A percentile compares a stretch with the other conserved stretches of the same genome.
phyloP scores from a whole-genome alignment of 78 protist species.

The Dictyostelium intermedium region DNA sequence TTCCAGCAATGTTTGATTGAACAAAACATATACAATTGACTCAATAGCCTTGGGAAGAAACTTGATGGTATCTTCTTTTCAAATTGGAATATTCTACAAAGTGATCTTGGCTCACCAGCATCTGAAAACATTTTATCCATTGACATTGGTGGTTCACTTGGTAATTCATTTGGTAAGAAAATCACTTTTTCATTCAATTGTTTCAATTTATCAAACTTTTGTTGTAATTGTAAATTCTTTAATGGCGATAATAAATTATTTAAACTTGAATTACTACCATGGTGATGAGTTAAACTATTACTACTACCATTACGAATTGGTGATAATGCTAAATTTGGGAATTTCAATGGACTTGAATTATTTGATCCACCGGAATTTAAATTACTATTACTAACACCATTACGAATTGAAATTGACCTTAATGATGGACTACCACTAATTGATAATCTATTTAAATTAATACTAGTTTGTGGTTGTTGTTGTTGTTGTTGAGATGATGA shows the following conservation, averaged over 20 bases:
- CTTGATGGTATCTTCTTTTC: constrained; percentile 36
- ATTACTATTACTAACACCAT: not conserved
- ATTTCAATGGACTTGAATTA: constrained; percentile 20
- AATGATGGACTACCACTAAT: constrained; percentile 14
- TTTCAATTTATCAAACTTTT: not conserved
- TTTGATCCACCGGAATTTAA: not conserved
- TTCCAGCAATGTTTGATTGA: constrained; percentile 33
- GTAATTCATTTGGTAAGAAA: constrained; percentile 44
- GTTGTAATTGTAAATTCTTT: not conserved
- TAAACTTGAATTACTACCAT: not conserved
- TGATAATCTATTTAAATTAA: constrained; percentile 12
- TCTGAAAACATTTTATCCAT: constrained; percentile 14
- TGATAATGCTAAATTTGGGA: constrained; percentile 6
- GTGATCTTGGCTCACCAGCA: not conserved
- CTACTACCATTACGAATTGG: not conserved
- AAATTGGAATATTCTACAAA: constrained; percentile 48
- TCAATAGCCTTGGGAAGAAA: constrained; percentile 19
- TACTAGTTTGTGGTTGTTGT: not conserved
- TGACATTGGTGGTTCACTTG: constrained; percentile 40
- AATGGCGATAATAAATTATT: not conserved
- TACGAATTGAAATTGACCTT: constrained; percentile 14
- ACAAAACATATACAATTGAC: constrained; percentile 61
- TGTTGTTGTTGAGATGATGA: not conserved
- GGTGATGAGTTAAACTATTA: not conserved
- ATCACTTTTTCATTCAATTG: constrained; percentile 45